These are phyloP conservation scores for Colletotrichum kahawae DNA, from an alignment of 2,329 filamentous ascomycete genomes.

Conservation along the genomic window DNA sequence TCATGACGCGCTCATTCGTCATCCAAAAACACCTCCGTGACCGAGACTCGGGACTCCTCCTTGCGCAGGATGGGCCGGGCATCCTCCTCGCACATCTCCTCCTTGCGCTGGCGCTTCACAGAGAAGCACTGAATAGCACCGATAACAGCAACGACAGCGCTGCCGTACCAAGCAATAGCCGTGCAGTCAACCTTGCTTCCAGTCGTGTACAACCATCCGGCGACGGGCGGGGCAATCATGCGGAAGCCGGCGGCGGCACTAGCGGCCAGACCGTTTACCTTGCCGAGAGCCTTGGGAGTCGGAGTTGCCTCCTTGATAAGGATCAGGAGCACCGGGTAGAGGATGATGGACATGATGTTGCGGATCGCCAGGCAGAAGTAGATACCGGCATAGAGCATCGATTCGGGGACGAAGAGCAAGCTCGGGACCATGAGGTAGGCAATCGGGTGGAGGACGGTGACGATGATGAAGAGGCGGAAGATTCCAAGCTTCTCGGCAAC, in stretches of 20 bases:
- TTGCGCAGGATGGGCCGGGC: constrained; percentile 1
- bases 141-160: constrained; percentile 58
- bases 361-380: constrained; percentile 63
- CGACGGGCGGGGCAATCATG: constrained; percentile 70
- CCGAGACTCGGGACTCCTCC: constrained; percentile 10
- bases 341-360: constrained; percentile 65
- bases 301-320: constrained; percentile 72
- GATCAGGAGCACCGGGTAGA: constrained; percentile 71
- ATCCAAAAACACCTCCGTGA: constrained; percentile 19
- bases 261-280: constrained; percentile 70
- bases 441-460: constrained; percentile 65
- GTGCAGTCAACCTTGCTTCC: constrained; percentile 64
- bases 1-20: constrained; percentile 12
- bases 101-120: constrained; percentile 40
- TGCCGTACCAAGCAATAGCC: constrained; percentile 68
- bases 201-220: constrained; percentile 67
- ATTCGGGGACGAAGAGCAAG: constrained; percentile 59
- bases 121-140: constrained; percentile 67
- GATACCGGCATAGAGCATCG: constrained; percentile 59
- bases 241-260: constrained; percentile 70
- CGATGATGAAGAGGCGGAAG: constrained; percentile 61
- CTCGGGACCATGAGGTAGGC: constrained; percentile 65
- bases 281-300: constrained; percentile 60
- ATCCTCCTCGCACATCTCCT: constrained; percentile 8
- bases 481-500: constrained; percentile 64